These are phyloP conservation scores for Arctium minus DNA, from an alignment of 129 eudicot species.

Conservation along the genomic window DNA sequence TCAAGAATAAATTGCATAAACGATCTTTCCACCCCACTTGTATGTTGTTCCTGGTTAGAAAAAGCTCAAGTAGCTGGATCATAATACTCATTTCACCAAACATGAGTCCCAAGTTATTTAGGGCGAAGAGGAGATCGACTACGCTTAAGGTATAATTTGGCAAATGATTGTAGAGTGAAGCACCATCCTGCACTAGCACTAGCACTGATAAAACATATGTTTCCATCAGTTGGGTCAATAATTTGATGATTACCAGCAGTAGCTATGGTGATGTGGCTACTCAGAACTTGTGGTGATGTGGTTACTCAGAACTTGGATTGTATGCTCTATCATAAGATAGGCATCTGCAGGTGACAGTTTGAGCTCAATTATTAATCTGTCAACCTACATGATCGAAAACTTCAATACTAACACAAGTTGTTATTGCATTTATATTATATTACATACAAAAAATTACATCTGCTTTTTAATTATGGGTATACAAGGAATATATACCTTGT, in stretches of 20 bases:
- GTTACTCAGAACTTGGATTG: too few relatives aligned
- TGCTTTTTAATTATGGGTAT: neutral
- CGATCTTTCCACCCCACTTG: conserved; percentile 60
- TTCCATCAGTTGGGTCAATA: conserved; percentile 66
- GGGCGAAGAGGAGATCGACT: conserved; percentile 81
- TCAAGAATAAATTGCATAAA: conserved; percentile 88
- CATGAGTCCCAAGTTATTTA: conserved; percentile 73
- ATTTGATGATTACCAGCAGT: conserved; percentile 62
- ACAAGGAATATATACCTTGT: conserved; percentile 48
- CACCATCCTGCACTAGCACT: conserved; percentile 32
- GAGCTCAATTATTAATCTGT: too few relatives aligned
- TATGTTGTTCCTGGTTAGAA: conserved; percentile 49
- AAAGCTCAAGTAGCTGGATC: too few relatives aligned
- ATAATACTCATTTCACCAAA: conserved; percentile 71
- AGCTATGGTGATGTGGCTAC: too few relatives aligned
- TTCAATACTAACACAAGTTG: neutral
- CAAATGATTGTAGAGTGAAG: conserved; percentile 86
- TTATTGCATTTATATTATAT: neutral
- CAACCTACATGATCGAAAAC: neutral
- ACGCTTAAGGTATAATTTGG: conserved; percentile 79
- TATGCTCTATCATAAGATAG: too few relatives aligned
- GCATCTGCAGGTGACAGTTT: too few relatives aligned
- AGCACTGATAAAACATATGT: conserved; percentile 92
- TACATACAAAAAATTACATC: neutral
- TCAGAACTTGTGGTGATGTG: too few relatives aligned